Conservation (phyloP, 1,284 basidiomycete species). For the Melampsora americana region DNA sequence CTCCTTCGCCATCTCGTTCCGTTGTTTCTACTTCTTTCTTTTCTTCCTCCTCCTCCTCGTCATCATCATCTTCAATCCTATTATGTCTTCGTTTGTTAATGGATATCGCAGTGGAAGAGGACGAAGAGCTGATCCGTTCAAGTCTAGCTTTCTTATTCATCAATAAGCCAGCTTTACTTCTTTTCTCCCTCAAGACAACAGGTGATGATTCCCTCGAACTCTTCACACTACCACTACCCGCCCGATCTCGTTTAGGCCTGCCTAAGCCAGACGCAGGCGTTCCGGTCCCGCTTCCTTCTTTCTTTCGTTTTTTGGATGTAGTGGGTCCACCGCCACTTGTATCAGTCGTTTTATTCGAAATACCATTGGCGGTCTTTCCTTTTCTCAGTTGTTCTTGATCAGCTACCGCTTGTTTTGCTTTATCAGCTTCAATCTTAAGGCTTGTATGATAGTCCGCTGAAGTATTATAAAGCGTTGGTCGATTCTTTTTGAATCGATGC, state of each 20-base stretch:
- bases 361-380: conserved; percentile 20
- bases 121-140: background rate
- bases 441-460: conserved; percentile 44
- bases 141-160: background rate
- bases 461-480: conserved; percentile 40
- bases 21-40: too few species aligned
- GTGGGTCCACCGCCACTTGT: background rate
- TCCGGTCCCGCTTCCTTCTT: conserved; percentile 1
- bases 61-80: too few species aligned
- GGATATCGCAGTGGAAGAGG: background rate
- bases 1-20: too few species aligned
- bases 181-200: conserved; percentile 22
- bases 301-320: conserved; percentile 26
- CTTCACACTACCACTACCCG: conserved; percentile 25
- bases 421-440: conserved; percentile 43
- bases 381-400: conserved; percentile 33
- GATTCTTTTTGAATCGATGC: conserved; percentile 44
- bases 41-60: too few species aligned
- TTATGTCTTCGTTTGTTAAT: background rate
- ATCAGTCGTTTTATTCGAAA: background rate
- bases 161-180: background rate
- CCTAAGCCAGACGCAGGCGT: background rate
- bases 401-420: conserved; percentile 42
- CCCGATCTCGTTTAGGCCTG: conserved; percentile 18
- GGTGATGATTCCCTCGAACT: conserved; percentile 44